Base-by-base conservation (phyloP, 352 stramenopile species). In the Phytophthora pistaciae region DNA sequence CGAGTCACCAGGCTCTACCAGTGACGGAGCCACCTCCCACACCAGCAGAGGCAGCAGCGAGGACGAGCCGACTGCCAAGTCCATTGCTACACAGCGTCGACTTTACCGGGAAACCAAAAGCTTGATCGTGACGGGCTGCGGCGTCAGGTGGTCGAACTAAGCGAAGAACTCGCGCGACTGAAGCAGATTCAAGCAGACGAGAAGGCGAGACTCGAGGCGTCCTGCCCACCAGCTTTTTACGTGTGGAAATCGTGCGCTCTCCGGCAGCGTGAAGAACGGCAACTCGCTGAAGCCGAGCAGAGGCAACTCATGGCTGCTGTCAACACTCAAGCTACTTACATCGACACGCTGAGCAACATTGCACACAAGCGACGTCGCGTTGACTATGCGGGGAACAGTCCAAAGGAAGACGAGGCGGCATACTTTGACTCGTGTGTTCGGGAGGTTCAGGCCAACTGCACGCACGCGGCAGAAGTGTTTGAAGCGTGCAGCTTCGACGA, bases 351-450 rank as follows among this genome's bases (percentile, higher is more conserved):
- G 8, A 54, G n/a, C 20, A 54, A 5, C 9, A 54, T 54, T 11
- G 8, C 21, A 33, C 29, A 33, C 6, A 33, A 33, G 11, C 2
- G 20, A 3, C n/a, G 6, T 18, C 46, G 10, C 46, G n/a, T 54
- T 29, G 46, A 7, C 20, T 11, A 31, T 7, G 20, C 16, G n/a
- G 16, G 9, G 31, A 20, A 10, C 6, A 33, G 54, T 16, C 9
- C 42, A 9, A 18, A 60, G 10, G 18, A 7, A 5, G 9, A 10
- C 10, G 33, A 60, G 20, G 38, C 14, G 7, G 27, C 10, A 6
- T 9, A 61, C 9, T 66, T 67, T 38, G 14, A 61, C 46, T 33
- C 44, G 21, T 65, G 44, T 20, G 56, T 68, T 40, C 42, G 36
- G 4, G 52, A 68, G 42, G 7, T 69, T 10, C 23, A 74, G 9